Conservation (phyloP, 2,329 filamentous ascomycete species). For the Talaromyces islandicus region DNA sequence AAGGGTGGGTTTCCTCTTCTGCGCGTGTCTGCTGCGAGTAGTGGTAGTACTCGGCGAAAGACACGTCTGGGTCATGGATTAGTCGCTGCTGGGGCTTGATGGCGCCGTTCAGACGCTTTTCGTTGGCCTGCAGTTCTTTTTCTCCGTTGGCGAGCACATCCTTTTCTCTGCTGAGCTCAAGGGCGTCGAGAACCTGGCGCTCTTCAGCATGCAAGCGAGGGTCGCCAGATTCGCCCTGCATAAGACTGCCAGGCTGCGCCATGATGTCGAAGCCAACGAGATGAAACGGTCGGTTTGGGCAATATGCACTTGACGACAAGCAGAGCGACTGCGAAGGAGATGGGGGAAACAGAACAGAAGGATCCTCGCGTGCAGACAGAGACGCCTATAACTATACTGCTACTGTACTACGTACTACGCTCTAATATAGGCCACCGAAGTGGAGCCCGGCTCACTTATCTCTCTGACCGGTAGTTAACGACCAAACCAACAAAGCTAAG, state of each 20-base stretch:
- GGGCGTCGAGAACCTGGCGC: not conserved
- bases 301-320: not conserved
- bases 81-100: not conserved
- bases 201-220: not conserved
- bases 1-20: not conserved
- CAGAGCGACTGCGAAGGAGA: no score
- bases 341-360: no score
- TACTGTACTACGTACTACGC: no score
- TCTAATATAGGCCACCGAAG: no score
- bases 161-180: not conserved
- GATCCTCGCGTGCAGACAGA: no score
- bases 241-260: not conserved
- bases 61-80: slow-evolving; percentile 1
- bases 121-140: not conserved
- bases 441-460: not conserved
- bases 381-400: no score
- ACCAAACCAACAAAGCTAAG: not conserved
- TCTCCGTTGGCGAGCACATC: not conserved
- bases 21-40: slow-evolving; percentile 1
- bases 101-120: not conserved
- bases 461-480: no score
- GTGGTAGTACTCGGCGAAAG: slow-evolving; percentile 5
- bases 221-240: not conserved
- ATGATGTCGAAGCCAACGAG: not conserved
- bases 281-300: not conserved